Evolutionary conservation across 768 basidiomycete genomes (phyloP), one percentile per base, ranked within the genome.

Genomic region (Lanmaoa pseudosensibilis): DNA sequence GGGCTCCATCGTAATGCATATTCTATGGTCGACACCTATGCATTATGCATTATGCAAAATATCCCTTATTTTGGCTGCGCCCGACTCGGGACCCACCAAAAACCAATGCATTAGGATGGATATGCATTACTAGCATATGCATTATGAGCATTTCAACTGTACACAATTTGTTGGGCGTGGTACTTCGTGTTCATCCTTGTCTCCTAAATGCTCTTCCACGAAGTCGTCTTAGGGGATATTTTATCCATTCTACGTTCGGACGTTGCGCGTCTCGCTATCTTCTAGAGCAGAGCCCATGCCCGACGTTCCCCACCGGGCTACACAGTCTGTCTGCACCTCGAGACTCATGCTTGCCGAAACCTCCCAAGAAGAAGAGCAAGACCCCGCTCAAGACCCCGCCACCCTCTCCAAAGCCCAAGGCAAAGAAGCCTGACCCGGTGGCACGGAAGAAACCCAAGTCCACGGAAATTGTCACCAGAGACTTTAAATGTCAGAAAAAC

Each of bases 241-340:
- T n/a, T n/a, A n/a, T n/a, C 61, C 58, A 7, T 56, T 55, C 12
- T 16, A 55, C 23, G 50, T 34, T 1, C 65, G 63, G 39, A 21
- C 54, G 8, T 54, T 68, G 16, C 47, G 37, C 32, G n/a, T 60
- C 11, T 62, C 52, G 30, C 19, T 45, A 3, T 37, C 48, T 4
- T 37, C 3, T 23, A 44, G 47, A 16, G 52, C 51, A 13, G 62
- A 57, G 30, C 50, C 34, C 16, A 19, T 46, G 2, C 25, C 47
- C 4, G 25, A 54, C 25, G 30, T 15, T 23, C 2, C 41, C 16
- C 23, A 16, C 13, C 32, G 52, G 2, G 44, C 34, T 1, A 10
- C 36, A 1, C 52, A 37, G 27, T 27, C 27, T 27, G 27, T 23
- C 58, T 12, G 15, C 15, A 23, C 25, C 34, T 10, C 16, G 2